phyloP scores from a whole-genome alignment of 2,329 filamentous ascomycete species.

The Parasarocladium wereldwijsianum region DNA sequence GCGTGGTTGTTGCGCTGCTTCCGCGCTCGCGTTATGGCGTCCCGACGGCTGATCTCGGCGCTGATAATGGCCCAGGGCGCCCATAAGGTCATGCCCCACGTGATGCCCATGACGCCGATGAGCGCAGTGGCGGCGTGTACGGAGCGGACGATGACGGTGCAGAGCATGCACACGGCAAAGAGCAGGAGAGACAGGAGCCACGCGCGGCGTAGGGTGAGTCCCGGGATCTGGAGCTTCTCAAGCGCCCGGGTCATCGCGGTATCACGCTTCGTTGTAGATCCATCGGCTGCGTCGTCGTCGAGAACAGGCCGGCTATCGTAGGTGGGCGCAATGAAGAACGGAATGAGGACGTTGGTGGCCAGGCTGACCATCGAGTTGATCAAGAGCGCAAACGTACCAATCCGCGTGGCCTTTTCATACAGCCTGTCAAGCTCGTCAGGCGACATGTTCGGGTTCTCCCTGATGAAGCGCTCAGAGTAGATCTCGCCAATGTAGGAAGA shows the following conservation, averaged over 20 bases:
- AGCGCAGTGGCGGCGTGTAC: conserved; percentile 60
- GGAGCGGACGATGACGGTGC: conserved; percentile 63
- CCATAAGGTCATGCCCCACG: conserved; percentile 89
- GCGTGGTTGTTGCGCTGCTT: conserved; percentile 13
- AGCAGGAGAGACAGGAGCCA: conserved; percentile 81
- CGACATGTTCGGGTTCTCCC: conserved; percentile 63
- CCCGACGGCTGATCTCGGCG: conserved; percentile 74
- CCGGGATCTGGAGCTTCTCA: conserved; percentile 56
- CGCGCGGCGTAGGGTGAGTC: conserved; percentile 72
- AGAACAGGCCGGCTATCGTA: conserved; percentile 39
- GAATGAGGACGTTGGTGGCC: conserved; percentile 65
- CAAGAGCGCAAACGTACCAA: conserved; percentile 79
- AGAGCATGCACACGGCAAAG: conserved; percentile 68
- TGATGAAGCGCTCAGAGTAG: conserved; percentile 72
- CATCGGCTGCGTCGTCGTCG: conserved; percentile 18
- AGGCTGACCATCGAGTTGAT: conserved; percentile 81
- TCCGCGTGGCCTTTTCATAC: conserved; percentile 73
- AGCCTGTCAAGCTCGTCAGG: conserved; percentile 60
- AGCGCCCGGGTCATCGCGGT: too few relatives aligned
- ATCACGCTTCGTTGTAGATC: too few relatives aligned
- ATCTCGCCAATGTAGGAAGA: conserved; percentile 90
- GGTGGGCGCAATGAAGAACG: conserved; percentile 72
- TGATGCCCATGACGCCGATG: conserved; percentile 71
- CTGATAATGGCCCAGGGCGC: conserved; percentile 92
- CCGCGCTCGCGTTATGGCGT: conserved; percentile 37